A percentile compares a stretch with the other conserved stretches of the same genome.
Conservation (phyloP, 495 filamentous ascomycete genomes). For the Sabuloglossum arenarium region DNA sequence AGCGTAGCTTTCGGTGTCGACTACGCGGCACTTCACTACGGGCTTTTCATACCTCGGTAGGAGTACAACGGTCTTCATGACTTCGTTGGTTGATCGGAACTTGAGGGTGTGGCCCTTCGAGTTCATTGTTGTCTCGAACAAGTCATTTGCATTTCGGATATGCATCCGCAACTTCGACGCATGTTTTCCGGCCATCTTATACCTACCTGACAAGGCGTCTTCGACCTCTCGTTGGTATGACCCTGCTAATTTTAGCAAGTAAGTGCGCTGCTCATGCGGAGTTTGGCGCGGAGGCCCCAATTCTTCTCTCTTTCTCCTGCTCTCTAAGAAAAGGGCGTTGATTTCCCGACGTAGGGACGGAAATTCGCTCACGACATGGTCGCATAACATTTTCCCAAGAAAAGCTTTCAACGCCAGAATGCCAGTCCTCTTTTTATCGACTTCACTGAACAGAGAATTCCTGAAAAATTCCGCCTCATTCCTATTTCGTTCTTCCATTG, state of each 20-base stretch:
- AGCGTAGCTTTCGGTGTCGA: background rate
- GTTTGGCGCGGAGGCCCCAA: conserved; percentile 27
- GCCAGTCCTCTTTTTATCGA: conserved; percentile 27
- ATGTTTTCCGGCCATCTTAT: background rate
- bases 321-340: conserved; percentile 16
- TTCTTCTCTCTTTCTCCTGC: conserved; percentile 15
- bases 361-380: conserved; percentile 29
- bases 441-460: conserved; percentile 21
- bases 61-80: background rate
- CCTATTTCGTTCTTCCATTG: conserved; percentile 11
- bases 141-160: background rate
- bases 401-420: conserved; percentile 25
- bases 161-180: background rate
- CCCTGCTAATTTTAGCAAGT: conserved; percentile 12
- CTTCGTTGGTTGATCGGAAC: conserved; percentile 22
- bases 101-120: conserved; percentile 16
- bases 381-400: conserved; percentile 22
- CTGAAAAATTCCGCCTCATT: conserved; percentile 21
- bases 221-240: background rate
- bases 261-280: conserved; percentile 21
- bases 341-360: conserved; percentile 28
- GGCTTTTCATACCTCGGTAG: background rate
- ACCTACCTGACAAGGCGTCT: background rate
- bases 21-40: too few relatives aligned
- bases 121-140: background rate